These are phyloP conservation scores for Cairneyella variabilis DNA, from an alignment of 495 filamentous ascomycete genomes.

Conservation along the genomic window DNA sequence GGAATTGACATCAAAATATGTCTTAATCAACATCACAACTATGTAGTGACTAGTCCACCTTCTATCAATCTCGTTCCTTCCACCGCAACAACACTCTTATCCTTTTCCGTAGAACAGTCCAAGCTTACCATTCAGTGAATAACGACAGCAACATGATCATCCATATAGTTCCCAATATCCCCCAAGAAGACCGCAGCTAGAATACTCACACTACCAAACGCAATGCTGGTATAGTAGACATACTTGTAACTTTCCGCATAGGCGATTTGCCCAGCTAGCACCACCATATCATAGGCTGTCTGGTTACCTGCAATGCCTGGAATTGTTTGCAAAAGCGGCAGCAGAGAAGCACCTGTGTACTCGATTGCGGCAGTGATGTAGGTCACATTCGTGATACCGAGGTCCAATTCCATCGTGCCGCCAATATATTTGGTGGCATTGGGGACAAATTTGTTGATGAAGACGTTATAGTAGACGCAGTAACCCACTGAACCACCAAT, in stretches of 20 bases:
- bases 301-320: conserved; percentile 55
- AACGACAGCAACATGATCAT: conserved; percentile 64
- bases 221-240: conserved; percentile 66
- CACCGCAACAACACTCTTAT: too few relatives aligned
- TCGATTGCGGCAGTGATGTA: conserved; percentile 46
- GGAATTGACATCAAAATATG: too few relatives aligned
- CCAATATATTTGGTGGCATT: conserved; percentile 46
- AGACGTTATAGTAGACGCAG: conserved; percentile 73
- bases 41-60: not conserved
- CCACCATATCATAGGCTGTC: conserved; percentile 51
- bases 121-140: too few relatives aligned
- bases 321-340: conserved; percentile 35
- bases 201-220: conserved; percentile 61
- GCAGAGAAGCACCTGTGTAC: conserved; percentile 53
- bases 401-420: conserved; percentile 21
- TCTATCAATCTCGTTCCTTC: not conserved
- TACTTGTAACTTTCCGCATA: conserved; percentile 62
- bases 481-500: conserved; percentile 71
- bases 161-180: conserved; percentile 62
- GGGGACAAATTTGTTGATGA: conserved; percentile 59
- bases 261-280: conserved; percentile 57
- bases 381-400: conserved; percentile 49
- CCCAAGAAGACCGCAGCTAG: conserved; percentile 60
- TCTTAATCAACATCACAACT: too few relatives aligned
- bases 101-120: too few relatives aligned